Conservation (phyloP, 2,329 filamentous ascomycete genomes). For the Blastomyces gilchristii region DNA sequence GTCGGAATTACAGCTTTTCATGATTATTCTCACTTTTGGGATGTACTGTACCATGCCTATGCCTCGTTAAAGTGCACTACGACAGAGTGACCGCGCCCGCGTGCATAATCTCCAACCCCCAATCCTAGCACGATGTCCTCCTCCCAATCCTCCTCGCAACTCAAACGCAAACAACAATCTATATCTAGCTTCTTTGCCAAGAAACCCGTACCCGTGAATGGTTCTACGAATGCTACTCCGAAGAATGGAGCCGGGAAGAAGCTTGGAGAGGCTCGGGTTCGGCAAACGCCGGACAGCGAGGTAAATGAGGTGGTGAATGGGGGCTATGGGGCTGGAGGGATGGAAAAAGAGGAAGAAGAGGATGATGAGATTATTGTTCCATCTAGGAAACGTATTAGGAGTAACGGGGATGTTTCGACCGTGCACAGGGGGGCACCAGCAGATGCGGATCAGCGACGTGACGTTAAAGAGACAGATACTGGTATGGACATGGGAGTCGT, state of each 20-base stretch:
- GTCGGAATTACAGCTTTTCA: background rate
- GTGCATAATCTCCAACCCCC: background rate
- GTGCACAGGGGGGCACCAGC: conserved; percentile 7
- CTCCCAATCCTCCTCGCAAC: conserved; percentile 27
- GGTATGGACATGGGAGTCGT: conserved; percentile 13
- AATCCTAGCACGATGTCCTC: conserved; percentile 21
- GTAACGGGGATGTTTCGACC: conserved; percentile 18
- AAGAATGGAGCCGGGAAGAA: conserved; percentile 8
- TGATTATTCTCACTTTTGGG: background rate
- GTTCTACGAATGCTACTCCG: background rate
- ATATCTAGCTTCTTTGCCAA: conserved; percentile 79
- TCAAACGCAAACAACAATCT: conserved; percentile 41
- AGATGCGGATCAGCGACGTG: background rate
- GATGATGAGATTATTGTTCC: conserved; percentile 31
- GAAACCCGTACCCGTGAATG: conserved; percentile 29
- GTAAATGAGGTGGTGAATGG: background rate
- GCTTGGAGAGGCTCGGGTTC: conserved; percentile 5
- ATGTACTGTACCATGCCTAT: background rate
- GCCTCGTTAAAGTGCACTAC: background rate
- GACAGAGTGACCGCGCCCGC: background rate
- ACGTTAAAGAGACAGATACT: conserved; percentile 10
- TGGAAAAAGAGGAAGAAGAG: conserved; percentile 24
- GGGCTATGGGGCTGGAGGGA: background rate
- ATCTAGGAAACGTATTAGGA: conserved; percentile 33
- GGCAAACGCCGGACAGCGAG: background rate